Evolutionary conservation across 768 basidiomycete genomes (phyloP), one percentile per base, ranked within the genome.

Genomic region (Candolleomyces aberdarensis): DNA sequence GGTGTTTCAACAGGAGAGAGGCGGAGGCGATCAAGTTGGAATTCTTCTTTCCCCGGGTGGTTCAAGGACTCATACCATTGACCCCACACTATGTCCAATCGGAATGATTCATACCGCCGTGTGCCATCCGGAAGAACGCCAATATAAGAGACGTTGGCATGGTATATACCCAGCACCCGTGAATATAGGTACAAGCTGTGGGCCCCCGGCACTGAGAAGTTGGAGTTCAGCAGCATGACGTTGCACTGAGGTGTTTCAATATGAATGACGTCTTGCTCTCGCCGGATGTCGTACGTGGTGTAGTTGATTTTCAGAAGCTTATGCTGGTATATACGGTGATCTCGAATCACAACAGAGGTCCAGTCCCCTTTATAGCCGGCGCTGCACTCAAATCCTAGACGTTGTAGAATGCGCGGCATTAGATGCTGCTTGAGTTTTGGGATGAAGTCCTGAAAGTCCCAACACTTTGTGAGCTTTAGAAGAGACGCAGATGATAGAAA

Each of bases 241-340:
- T 63, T 51, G 32, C 49, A 26, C n/a, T 60, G 58, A 5, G 57
- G 44, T 9, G 58, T 60, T 7, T 47, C 26, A 7, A 55, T 56
- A 15, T 61, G 61, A 1, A 64, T 36, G 13, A 61, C 49, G 32
- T 64, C 63, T 22, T 61, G 19, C 1, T 13, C 41, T 3, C 56
- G 22, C 4, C 56, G 31, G 3, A 61, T 31, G 20, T 64, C 60
- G 20, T 64, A 64, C 0, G 59, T 61, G 0, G 63, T 61, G 19
- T 61, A 61, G n/a, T 61, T 61, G 3, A 60, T 32, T 13, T 22
- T 15, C 14, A 57, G 5, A 9, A 57, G 13, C 43, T 47, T 48
- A 47, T 58, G 62, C 9, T n/a, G 7, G 20, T 53, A 62, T 2
- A 62, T 13, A 2, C 57, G 49, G 20, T 62, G n/a, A 14, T 53